Evolutionary conservation across 768 basidiomycete genomes (phyloP), one percentile per base, ranked within the genome.

Genomic region (Rhodotorula diobovata): DNA sequence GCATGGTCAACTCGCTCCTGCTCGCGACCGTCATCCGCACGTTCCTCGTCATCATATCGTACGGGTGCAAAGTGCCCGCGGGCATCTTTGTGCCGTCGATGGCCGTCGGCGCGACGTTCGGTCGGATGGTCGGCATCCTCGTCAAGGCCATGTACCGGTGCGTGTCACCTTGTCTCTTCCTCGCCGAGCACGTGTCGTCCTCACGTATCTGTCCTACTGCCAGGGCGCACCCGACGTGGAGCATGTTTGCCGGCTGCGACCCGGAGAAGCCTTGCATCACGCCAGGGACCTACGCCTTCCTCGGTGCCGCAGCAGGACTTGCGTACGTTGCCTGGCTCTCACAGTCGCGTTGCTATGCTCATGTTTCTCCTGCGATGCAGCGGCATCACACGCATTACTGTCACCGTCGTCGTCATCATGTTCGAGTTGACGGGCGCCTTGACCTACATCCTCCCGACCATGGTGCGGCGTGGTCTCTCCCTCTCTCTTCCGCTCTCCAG

Each of bases 21-120:
- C 83, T 98, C 10, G 96, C 95, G 0, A 95, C 94, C 10, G 84
- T 96, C 64, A 87, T 97, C 66, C 88, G 95, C 9, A 90, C 86
- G 32, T 88, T 86, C 18, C 83, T 98, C 57, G 91, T 97, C 59
- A 86, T 98, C 32, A 82, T 98, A 34, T 93, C 92, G 5, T 99
- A 98, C 79, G 96, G 96, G 0, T 90, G 88, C 78, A 97, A 93
- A 80, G 96, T 99, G 0, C 96, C 96, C 2, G 91, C 91, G 20
- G 96, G 96, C 35, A 99, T 99, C 75, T 99, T 99, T 76, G 91
- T 99, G 0, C 96, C 96, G 4, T 96, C 94, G 7, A 98, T 99
- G 96, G 96, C 95, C 1, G 88, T 98, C 66, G 96, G 96, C 50
- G 96, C 96, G 8, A 90, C 91, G 0, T 98, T 98, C 78, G 96